These are phyloP conservation scores for Podila epigama DNA, from an alignment of 192 early-diverging fungal genomes.

Conservation along the genomic window DNA sequence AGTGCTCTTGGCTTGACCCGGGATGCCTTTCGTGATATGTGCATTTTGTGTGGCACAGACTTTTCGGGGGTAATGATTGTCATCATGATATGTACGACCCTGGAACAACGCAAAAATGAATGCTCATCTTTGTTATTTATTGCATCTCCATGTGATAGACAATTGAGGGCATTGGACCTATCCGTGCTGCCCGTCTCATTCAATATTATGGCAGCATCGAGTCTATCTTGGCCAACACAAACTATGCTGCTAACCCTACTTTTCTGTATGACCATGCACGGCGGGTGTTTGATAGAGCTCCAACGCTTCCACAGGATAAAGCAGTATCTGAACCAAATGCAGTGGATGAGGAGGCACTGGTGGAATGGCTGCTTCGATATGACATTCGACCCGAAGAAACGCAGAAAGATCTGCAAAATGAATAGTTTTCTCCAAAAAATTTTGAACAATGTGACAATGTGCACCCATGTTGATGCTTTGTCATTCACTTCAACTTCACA, in stretches of 20 bases:
- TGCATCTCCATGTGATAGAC: slow-evolving; percentile 24
- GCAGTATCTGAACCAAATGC: slow-evolving; percentile 1
- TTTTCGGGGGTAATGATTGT: slow-evolving; percentile 57
- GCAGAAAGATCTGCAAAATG: slow-evolving; percentile 4
- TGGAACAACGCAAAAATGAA: too few species aligned
- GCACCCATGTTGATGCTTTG: too few species aligned
- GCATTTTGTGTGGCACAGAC: slow-evolving; percentile 82
- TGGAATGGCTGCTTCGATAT: slow-evolving; percentile 17
- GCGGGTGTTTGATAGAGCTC: slow-evolving; percentile 31
- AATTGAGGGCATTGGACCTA: slow-evolving; percentile 69
- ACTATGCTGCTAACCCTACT: slow-evolving; percentile 15
- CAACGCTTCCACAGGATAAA: not conserved
- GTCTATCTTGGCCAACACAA: slow-evolving; percentile 47
- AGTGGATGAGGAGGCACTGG: slow-evolving; percentile 3
- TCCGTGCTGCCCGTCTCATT: slow-evolving; percentile 66
- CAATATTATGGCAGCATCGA: slow-evolving; percentile 70
- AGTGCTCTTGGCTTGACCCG: slow-evolving; percentile 57
- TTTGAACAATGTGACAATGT: too few species aligned
- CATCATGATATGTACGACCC: not conserved
- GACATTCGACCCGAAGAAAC: slow-evolving; percentile 15
- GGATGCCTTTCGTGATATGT: slow-evolving; percentile 69
- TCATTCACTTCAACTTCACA: too few species aligned
- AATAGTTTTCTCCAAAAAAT: too few species aligned
- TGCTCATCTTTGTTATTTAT: not conserved
- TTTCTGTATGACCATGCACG: slow-evolving; percentile 37